Evolutionary conservation across 225 moss, liverwort and hornwort species (phyloP).

Genomic region (Straminergon stramineum): DNA sequence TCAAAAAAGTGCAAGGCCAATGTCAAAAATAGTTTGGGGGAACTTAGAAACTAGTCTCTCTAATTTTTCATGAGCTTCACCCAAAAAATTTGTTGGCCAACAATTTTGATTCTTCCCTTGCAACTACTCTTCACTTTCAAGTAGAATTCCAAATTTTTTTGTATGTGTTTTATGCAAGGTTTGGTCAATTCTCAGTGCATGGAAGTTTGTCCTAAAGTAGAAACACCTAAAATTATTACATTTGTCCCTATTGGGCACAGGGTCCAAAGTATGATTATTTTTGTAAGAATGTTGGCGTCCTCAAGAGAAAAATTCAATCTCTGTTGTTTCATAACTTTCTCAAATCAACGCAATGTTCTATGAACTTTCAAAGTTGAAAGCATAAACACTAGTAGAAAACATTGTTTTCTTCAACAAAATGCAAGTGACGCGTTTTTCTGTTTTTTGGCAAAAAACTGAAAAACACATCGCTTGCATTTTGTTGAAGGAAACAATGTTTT

Average conservation of each 20-base stretch:
- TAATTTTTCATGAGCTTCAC: background rate
- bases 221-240: background rate
- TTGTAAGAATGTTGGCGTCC: no score
- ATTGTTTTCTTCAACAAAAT: no score
- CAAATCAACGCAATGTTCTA: background rate
- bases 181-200: rapidly evolving
- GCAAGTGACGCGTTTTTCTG: no score
- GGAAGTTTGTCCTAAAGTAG: background rate
- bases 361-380: background rate
- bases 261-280: no score
- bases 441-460: no score
- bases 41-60: rapidly evolving
- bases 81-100: rapidly evolving
- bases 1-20: background rate
- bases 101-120: background rate
- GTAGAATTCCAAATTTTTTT: background rate
- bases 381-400: no score
- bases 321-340: background rate
- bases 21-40: background rate
- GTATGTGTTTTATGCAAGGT: no score
- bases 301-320: rapidly evolving
- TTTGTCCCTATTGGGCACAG: background rate
- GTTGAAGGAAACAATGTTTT: no score
- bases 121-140: rapidly evolving
- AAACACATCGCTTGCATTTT: no score